These are phyloP conservation scores for Mortierella sp. DNA, from an alignment of 371 early-diverging fungal genomes.

Conservation along the genomic window DNA sequence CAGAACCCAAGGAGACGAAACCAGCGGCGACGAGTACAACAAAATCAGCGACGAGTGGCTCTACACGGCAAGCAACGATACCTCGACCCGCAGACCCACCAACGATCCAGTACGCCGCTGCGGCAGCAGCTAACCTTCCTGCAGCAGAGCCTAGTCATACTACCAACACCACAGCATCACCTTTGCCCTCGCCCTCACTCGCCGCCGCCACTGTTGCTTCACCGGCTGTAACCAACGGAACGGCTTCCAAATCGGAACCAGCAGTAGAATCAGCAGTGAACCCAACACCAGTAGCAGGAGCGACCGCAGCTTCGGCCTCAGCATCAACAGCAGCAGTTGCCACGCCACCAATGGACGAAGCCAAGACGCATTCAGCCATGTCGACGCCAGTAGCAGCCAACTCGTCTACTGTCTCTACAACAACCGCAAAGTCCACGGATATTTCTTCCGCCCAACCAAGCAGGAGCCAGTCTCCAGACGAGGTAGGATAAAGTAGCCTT, in stretches of 20 bases:
- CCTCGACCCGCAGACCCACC: conserved; percentile 23
- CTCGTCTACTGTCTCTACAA: background rate
- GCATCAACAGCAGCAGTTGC: background rate
- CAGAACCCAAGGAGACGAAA: conserved; percentile 42
- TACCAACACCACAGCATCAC: conserved; percentile 6
- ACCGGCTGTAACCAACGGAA: background rate
- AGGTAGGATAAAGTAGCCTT: background rate
- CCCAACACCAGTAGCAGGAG: background rate
- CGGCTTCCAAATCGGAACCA: background rate
- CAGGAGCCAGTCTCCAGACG: conserved; percentile 10
- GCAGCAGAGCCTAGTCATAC: background rate
- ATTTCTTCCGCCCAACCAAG: conserved; percentile 13
- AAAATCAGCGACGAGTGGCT: background rate
- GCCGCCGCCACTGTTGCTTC: background rate
- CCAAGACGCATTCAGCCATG: background rate
- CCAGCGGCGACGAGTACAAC: conserved; percentile 13
- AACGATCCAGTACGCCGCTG: conserved; percentile 34
- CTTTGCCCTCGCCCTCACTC: conserved; percentile 1
- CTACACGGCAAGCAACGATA: conserved; percentile 13
- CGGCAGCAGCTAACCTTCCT: conserved; percentile 32
- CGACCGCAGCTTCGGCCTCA: background rate
- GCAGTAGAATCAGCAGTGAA: background rate
- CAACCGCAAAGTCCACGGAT: conserved; percentile 4
- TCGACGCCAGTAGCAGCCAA: background rate
- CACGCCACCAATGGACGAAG: conserved; percentile 4